Evolutionary conservation across 2,329 filamentous ascomycete species (phyloP).

Genomic region (Didymella segeticola): DNA sequence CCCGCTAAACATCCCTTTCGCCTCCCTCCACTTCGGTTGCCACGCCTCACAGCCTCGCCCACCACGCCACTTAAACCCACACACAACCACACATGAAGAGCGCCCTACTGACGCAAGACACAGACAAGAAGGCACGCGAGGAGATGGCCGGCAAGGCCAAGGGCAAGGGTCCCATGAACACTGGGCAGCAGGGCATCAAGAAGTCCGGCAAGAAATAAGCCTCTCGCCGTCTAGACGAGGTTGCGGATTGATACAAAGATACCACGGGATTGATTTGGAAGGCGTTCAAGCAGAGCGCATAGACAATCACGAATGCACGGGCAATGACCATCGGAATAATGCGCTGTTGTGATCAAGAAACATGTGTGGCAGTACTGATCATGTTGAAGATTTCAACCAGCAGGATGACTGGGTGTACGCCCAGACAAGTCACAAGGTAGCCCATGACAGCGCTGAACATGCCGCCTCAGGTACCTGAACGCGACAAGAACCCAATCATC

Average conservation of each 20-base stretch:
- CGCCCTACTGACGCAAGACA: slow-evolving; percentile 1
- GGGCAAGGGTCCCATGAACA: slow-evolving; percentile 88
- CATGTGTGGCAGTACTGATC: neutral
- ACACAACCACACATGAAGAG: neutral
- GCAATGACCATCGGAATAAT: slow-evolving; percentile 6
- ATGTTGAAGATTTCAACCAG: neutral
- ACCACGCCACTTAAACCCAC: neutral
- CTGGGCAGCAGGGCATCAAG: slow-evolving; percentile 89
- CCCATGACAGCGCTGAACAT: too few relatives aligned
- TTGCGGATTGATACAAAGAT: slow-evolving; percentile 23
- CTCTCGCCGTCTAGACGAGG: neutral
- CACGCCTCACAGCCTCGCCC: slow-evolving; percentile 3
- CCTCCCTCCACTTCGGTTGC: neutral
- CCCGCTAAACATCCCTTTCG: neutral
- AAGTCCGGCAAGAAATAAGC: slow-evolving; percentile 92
- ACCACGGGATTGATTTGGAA: slow-evolving; percentile 32
- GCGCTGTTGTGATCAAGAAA: neutral
- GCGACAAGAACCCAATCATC: too few relatives aligned
- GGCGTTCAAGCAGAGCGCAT: slow-evolving; percentile 25
- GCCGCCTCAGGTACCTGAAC: too few relatives aligned
- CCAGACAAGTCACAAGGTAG: too few relatives aligned
- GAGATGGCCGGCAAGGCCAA: slow-evolving; percentile 81
- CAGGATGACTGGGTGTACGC: too few relatives aligned
- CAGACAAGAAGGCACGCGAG: slow-evolving; percentile 64
- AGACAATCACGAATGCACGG: slow-evolving; percentile 29